Evolutionary conservation across 305 asterid species (phyloP).

Genomic region (Fraxinus sp.): DNA sequence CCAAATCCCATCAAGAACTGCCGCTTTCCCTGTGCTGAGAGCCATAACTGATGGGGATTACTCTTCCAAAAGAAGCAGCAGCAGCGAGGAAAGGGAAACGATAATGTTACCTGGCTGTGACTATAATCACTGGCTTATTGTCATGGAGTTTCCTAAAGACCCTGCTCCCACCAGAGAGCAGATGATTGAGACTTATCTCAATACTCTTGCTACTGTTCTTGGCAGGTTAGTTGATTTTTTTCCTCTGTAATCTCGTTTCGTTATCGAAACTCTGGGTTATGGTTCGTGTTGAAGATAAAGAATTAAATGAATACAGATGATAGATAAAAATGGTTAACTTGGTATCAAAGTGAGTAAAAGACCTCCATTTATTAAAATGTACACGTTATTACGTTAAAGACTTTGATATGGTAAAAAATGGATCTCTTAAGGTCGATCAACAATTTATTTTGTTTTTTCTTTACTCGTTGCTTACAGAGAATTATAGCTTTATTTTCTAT

Average conservation of each 20-base stretch:
- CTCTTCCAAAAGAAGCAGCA: conserved; percentile 58
- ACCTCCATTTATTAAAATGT: not conserved
- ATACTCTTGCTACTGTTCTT: conserved; percentile 84
- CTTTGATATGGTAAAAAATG: not conserved
- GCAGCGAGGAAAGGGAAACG: conserved; percentile 79
- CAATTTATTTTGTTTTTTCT: not conserved
- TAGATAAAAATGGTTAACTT: not conserved
- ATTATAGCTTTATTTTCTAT: not conserved
- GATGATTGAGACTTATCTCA: conserved; percentile 93
- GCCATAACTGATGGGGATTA: conserved; percentile 61
- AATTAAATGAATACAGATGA: not conserved
- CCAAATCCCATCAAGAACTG: conserved; percentile 37
- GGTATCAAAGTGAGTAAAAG: not conserved
- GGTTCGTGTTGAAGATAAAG: not conserved
- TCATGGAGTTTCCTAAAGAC: conserved; percentile 97
- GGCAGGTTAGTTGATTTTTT: conserved; percentile 56
- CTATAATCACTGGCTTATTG: conserved; percentile 94
- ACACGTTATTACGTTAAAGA: not conserved
- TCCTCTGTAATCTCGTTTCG: not conserved
- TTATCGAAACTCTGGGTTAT: not conserved
- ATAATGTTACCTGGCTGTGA: conserved; percentile 97
- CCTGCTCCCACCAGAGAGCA: conserved; percentile 96
- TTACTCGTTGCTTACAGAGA: not conserved
- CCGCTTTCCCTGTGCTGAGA: conserved; percentile 42
- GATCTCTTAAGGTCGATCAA: not conserved